A percentile compares a stretch with the other conserved stretches of the same genome.
These are phyloP conservation scores for Lichtheimia ramosa DNA, from an alignment of 371 early-diverging fungal species.

Conservation along the genomic window DNA sequence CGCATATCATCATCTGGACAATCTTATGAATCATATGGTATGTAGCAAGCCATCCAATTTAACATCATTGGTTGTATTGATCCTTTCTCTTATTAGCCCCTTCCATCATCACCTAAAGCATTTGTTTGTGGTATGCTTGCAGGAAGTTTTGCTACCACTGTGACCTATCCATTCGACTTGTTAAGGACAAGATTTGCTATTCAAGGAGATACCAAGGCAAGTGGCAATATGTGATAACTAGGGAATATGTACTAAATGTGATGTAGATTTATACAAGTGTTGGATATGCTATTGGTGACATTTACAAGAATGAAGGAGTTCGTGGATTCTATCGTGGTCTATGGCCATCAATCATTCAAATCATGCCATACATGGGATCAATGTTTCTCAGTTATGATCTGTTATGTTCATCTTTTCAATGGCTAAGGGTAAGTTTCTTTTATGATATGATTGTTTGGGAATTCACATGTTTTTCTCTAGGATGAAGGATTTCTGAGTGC, in stretches of 20 bases:
- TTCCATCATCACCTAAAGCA: conserved; percentile 14
- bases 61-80: too few relatives aligned
- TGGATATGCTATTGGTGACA: conserved; percentile 58
- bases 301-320: conserved; percentile 71
- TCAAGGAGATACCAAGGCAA: conserved; percentile 59
- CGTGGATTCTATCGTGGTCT: conserved; percentile 88
- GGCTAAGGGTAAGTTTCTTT: conserved; percentile 29
- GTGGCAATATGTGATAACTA: too few relatives aligned
- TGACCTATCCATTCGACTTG: conserved; percentile 92
- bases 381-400: conserved; percentile 75
- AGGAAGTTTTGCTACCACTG: conserved; percentile 62
- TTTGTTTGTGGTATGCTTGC: conserved; percentile 69
- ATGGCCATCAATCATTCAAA: conserved; percentile 78
- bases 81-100: too few relatives aligned
- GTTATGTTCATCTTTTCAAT: conserved; percentile 44
- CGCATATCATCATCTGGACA: conserved; percentile 31
- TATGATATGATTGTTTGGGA: not conserved
- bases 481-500: conserved; percentile 20
- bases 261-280: conserved; percentile 61
- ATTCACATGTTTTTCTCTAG: conserved; percentile 8
- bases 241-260: too few relatives aligned
- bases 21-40: not conserved
- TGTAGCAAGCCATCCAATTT: not conserved
- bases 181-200: conserved; percentile 89
- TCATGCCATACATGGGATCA: conserved; percentile 92